Conservation (phyloP, 331 rosid species). For the Quercus phellos region DNA sequence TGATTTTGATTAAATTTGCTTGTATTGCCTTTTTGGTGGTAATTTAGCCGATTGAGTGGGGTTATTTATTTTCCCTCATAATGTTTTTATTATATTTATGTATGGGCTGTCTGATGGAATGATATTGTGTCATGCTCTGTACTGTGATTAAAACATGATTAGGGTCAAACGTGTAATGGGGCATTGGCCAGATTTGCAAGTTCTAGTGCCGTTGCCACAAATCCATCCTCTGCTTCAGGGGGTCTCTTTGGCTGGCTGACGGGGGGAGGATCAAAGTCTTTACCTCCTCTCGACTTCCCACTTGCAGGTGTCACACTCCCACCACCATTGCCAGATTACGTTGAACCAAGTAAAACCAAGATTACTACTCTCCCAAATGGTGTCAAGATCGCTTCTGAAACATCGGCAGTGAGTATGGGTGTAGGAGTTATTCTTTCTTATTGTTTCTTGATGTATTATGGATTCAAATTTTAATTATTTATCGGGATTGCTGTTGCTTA, state of each 20-base stretch:
- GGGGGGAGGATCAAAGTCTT: conserved; percentile 44
- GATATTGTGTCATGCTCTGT: not conserved
- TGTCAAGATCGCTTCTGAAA: conserved; percentile 71
- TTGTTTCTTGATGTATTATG: not conserved
- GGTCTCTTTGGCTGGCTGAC: conserved; percentile 78
- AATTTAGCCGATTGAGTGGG: not conserved
- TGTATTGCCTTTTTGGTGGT: not conserved
- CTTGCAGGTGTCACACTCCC: conserved; percentile 64
- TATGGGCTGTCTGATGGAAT: conserved; percentile 3
- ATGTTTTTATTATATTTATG: not conserved
- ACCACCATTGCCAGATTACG: conserved; percentile 76
- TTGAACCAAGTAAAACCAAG: conserved; percentile 55
- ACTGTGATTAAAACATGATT: conserved; percentile 21
- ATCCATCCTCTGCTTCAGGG: conserved; percentile 50
- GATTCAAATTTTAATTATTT: not conserved
- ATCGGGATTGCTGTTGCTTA: not conserved
- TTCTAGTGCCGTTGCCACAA: conserved; percentile 51
- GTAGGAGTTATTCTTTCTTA: not conserved
- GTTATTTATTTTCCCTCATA: not conserved
- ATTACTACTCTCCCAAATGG: conserved; percentile 78
- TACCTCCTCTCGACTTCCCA: conserved; percentile 60
- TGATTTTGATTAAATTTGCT: not conserved
- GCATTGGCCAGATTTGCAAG: conserved; percentile 63
- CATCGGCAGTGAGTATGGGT: conserved; percentile 46
- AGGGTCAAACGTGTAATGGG: conserved; percentile 50